phyloP scores from a whole-genome alignment of 148 eudicot species.

The Fagopyrum esculentum region DNA sequence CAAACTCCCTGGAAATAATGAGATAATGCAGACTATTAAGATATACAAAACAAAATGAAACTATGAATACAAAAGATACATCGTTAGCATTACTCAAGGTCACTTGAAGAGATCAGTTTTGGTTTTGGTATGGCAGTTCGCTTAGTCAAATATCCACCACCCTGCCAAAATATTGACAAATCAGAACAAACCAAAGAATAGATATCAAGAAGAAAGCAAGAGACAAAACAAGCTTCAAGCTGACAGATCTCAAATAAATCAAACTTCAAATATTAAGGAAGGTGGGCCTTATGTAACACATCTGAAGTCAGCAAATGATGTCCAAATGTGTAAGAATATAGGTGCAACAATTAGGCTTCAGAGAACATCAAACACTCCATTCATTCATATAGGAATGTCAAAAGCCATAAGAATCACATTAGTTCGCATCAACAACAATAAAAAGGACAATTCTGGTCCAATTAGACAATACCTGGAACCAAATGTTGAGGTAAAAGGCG shows the following conservation, averaged over 20 bases:
- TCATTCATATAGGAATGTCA: no score
- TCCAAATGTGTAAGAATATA: neutral
- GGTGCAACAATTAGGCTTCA: neutral
- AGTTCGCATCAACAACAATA: no score
- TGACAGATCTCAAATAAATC: neutral
- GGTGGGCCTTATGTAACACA: neutral
- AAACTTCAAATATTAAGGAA: neutral
- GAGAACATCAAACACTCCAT: no score
- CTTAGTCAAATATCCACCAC: conserved; percentile 61
- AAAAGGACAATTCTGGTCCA: no score
- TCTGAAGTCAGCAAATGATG: neutral
- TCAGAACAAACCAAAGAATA: neutral
- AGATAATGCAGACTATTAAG: conserved; percentile 12
- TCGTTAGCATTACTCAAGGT: conserved; percentile 61
- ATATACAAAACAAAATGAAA: neutral
- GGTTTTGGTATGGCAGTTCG: conserved; percentile 59
- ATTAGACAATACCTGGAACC: no score
- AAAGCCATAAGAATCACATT: no score
- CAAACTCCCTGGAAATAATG: conserved; percentile 58
- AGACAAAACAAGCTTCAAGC: conserved; percentile 4
- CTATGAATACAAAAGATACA: conserved; percentile 12
- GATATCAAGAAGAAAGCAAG: neutral
- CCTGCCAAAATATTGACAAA: conserved; percentile 35
- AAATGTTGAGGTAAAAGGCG: no score
- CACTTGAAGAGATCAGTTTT: conserved; percentile 68